Conservation (phyloP, 1,139 yeast species). For the Blastobotrys ciferrii region DNA sequence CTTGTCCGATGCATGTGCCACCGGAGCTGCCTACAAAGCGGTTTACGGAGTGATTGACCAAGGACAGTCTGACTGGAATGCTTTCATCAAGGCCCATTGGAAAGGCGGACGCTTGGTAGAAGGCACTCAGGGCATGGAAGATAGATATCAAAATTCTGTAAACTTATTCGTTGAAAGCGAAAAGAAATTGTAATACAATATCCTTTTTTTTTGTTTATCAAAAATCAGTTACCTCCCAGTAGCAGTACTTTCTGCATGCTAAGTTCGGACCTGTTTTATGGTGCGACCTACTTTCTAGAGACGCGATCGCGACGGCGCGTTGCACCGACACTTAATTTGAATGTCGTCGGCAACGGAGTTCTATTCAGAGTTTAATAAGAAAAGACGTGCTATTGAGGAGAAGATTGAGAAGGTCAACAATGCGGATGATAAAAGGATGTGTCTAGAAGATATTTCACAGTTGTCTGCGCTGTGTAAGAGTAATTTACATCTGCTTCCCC, state of each 20-base stretch:
- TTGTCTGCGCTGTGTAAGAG: slow-evolving; percentile 22
- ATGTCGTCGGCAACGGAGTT: slow-evolving; percentile 11
- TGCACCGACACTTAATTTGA: too few species aligned
- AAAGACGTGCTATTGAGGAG: slow-evolving; percentile 20
- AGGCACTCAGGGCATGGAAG: slow-evolving; percentile 4
- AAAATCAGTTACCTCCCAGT: not conserved
- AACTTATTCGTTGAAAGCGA: slow-evolving; percentile 19
- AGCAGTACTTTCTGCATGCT: too few species aligned
- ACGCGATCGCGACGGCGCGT: too few species aligned
- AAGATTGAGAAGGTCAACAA: slow-evolving; percentile 18
- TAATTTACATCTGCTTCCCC: slow-evolving; percentile 21
- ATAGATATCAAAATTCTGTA: slow-evolving; percentile 11
- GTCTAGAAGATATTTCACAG: slow-evolving; percentile 18
- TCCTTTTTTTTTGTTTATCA: too few species aligned
- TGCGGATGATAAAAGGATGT: slow-evolving; percentile 16
- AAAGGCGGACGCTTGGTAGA: not conserved
- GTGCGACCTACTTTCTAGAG: too few species aligned
- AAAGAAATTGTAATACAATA: slow-evolving; percentile 3
- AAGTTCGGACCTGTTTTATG: too few species aligned
- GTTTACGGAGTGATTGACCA: slow-evolving; percentile 49
- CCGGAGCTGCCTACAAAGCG: slow-evolving; percentile 92
- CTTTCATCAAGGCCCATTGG: slow-evolving; percentile 4
- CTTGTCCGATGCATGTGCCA: slow-evolving; percentile 86
- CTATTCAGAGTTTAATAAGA: slow-evolving; percentile 20
- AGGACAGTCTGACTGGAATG: slow-evolving; percentile 2